Evolutionary conservation across 805 yeast species (phyloP).

Genomic region (Ogataea paraovalis): DNA sequence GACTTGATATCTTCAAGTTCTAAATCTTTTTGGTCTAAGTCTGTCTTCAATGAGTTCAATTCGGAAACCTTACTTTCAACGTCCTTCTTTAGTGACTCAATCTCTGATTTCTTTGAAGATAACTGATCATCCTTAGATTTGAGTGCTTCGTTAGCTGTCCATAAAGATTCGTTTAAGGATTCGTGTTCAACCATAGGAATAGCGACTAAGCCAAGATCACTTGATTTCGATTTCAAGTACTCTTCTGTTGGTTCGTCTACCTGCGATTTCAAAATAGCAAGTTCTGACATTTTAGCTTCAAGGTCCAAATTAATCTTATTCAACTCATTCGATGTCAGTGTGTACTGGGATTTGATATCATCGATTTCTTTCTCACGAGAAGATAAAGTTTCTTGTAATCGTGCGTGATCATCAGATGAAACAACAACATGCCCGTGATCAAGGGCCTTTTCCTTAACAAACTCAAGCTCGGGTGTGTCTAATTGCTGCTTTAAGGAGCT

Average conservation of each 20-base stretch:
- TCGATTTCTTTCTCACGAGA: neutral
- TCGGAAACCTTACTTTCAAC: constrained; percentile 2
- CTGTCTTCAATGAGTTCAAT: constrained; percentile 5
- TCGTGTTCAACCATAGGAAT: constrained; percentile 5
- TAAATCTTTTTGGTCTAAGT: neutral
- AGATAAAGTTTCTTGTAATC: constrained; percentile 1
- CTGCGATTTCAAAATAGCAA: neutral
- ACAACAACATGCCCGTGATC: constrained; percentile 4
- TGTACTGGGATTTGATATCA: neutral
- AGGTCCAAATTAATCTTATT: constrained; percentile 1
- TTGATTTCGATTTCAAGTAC: constrained; percentile 3
- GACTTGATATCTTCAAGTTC: constrained; percentile 2
- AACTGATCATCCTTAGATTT: neutral
- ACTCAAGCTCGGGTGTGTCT: constrained; percentile 6
- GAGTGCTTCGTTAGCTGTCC: neutral
- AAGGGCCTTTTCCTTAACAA: constrained; percentile 7
- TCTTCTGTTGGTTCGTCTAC: neutral
- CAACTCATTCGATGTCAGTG: neutral
- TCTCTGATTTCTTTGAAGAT: neutral
- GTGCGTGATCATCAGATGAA: constrained; percentile 3
- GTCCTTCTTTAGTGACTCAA: neutral
- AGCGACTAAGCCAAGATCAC: constrained; percentile 5
- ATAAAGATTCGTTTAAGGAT: constrained; percentile 4
- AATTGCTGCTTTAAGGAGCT: constrained; percentile 1
- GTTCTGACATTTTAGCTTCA: neutral